Evolutionary conservation across 768 basidiomycete genomes (phyloP), one percentile per base, ranked within the genome.

Genomic region (Neoboletus magnificus): DNA sequence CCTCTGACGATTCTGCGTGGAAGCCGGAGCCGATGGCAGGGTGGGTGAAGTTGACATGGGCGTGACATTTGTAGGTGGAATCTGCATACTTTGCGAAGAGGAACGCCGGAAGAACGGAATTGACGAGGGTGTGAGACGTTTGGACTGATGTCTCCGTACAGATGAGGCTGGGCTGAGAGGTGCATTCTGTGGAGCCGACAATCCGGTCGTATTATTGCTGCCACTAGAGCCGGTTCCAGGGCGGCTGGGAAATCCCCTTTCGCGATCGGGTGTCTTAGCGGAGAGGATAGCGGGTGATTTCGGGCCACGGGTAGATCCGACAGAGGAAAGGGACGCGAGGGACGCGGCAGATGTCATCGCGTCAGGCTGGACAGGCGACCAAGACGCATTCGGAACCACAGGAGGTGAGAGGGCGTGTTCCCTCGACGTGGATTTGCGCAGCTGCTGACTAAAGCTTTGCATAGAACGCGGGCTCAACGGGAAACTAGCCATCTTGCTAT

Each of bases 41-140:
- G 82, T 77, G 13, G 88, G 79, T 5, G 81, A 75, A 10, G 77
- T 70, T 4, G 77, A 76, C 11, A 75, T 72, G 16, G 78, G 71
- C 27, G 78, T 66, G 50, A 66, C 54, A 50, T 56, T 63, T n/a
- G 71, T 66, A 8, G 82, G 75, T 20, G 84, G 80, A 25, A 86
- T 70, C 58, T 91, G 87, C 81, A 91, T 87, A 15, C 89, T 91
- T 66, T 93, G 89, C 8, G 93, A 94, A 27, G 91, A 90, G 9
- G 92, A 93, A 35, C 93, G 87, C 42, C 91, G 83, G 77, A 96
- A 95, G 74, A 96, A 96, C 2, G 93, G 93, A 56, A 96, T 96
- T 15, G 91, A 90, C 27, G 91, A 93, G 1, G 93, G 93, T 1
- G 93, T 94, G 44, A 93, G 82, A 55, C 93, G 86, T 69, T 87